These are phyloP conservation scores for Ustilago lituana DNA, from an alignment of 1,284 basidiomycete species.

Conservation along the genomic window DNA sequence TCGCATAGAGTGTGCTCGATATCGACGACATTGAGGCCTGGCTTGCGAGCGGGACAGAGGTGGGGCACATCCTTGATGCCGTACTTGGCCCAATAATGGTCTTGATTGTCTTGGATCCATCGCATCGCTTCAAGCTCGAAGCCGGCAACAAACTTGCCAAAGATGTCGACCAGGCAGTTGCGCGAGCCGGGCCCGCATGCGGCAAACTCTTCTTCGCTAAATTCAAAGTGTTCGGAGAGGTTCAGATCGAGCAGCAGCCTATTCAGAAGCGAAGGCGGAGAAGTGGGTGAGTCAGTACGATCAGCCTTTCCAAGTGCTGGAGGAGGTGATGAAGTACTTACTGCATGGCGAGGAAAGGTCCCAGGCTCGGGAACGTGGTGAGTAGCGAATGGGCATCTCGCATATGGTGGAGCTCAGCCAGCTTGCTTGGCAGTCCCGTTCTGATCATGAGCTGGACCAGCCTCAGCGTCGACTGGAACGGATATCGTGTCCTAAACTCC, in stretches of 20 bases:
- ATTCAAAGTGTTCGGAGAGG: constrained; percentile 71
- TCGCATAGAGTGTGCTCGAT: constrained; percentile 77
- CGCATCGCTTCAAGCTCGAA: constrained; percentile 72
- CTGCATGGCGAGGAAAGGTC: constrained; percentile 72
- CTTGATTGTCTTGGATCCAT: constrained; percentile 73
- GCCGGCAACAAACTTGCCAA: constrained; percentile 68
- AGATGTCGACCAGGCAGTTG: constrained; percentile 73
- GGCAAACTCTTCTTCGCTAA: constrained; percentile 74
- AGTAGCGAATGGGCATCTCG: constrained; percentile 73
- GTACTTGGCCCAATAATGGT: constrained; percentile 70
- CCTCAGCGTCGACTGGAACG: constrained; percentile 72
- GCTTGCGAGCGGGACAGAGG: constrained; percentile 53
- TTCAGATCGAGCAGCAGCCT: constrained; percentile 70
- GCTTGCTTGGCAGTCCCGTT: constrained; percentile 69
- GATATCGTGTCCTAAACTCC: constrained; percentile 69
- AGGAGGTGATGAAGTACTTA: background rate
- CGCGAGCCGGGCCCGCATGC: constrained; percentile 73
- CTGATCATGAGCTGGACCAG: constrained; percentile 73
- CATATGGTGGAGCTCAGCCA: constrained; percentile 70
- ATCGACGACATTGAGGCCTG: constrained; percentile 71
- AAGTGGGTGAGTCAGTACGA: background rate
- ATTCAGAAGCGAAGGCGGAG: background rate
- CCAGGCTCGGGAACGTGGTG: constrained; percentile 73
- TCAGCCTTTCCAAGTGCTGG: too few species aligned
- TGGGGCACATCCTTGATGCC: constrained; percentile 37